A percentile compares a stretch with the other conserved stretches of the same genome.
phyloP scores from a whole-genome alignment of 2,329 filamentous ascomycete species.

The Leptosphaerulina australis region DNA sequence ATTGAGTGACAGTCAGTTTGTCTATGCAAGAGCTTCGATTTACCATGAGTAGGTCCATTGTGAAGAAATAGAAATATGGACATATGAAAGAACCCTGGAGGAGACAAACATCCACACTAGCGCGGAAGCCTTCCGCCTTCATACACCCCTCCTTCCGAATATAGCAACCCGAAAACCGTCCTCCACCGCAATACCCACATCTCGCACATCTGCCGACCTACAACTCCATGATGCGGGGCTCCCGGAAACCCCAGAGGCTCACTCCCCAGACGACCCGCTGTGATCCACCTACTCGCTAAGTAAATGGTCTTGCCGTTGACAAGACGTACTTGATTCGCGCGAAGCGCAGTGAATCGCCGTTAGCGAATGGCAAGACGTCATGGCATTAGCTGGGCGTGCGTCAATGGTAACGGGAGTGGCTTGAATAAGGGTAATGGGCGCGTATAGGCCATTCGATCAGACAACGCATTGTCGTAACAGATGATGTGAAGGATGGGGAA shows the following conservation, averaged over 20 bases:
- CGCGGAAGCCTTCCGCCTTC: not conserved
- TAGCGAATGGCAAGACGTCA: conserved; percentile 3
- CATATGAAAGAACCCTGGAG: too few relatives aligned
- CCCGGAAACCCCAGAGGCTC: conserved; percentile 13
- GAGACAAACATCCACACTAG: not conserved
- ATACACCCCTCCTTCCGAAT: conserved; percentile 2
- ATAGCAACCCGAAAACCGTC: conserved; percentile 5
- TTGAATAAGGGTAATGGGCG: not conserved
- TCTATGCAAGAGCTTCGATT: too few relatives aligned
- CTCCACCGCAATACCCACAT: not conserved
- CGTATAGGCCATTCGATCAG: conserved; percentile 1
- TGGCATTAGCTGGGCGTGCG: conserved; percentile 14
- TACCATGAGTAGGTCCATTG: too few relatives aligned
- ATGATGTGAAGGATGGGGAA: not conserved
- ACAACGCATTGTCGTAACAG: not conserved
- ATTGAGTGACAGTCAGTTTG: too few relatives aligned
- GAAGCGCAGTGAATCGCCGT: not conserved
- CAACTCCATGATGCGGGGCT: conserved; percentile 12
- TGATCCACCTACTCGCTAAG: conserved; percentile 16
- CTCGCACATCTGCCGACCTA: conserved; percentile 2
- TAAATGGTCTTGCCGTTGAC: too few relatives aligned
- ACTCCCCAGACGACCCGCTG: not conserved
- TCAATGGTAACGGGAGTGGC: conserved; percentile 13
- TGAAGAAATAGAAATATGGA: too few relatives aligned
- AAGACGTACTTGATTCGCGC: conserved; percentile 8